Evolutionary conservation across 192 early-diverging fungal species (phyloP), one percentile per base, ranked within the genome.

Genomic region (Geosiphon pyriformis): DNA sequence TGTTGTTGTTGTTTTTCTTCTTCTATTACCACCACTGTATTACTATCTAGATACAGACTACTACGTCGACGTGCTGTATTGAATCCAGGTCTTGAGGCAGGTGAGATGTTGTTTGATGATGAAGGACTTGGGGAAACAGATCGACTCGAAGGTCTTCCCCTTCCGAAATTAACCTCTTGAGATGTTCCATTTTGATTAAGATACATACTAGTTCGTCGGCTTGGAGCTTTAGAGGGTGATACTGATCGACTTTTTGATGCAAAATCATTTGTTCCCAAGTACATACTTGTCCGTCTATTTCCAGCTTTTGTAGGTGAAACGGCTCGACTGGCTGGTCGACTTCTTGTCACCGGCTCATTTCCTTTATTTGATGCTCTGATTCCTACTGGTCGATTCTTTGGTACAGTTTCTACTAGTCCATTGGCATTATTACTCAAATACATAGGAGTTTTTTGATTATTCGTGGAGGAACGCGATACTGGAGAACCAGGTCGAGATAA

Each of bases 161-260:
- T 62, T 0, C 18, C 42, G 1, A 46, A 46, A 30, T 35, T 48
- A n/a, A 30, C 37, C 8, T 26, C 42, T 18, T 46, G 37, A 30
- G 49, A 52, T 22, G 30, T 23, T 63, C 25, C 48, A 30, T 52
- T 22, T 17, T 64, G 46, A 18, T 52, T 20, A 20, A 50, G 17
- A 18, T 31, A 1, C 22, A 37, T 51, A 52, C 61, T 64, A 25
- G 17, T n/a, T 30, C 34, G 18, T 31, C 20, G 29, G 10, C 49
- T 34, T 10, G 31, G 47, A 17, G 18, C 42, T 64, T 53, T 15
- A 49, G 59, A n/a, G 15, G 59, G 59, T 25, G 59, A 61, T 48
- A 47, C 59, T 17, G 37, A 30, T 61, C 59, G 34, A 61, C 59
- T 61, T 6, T 23, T 10, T 11, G 33, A 32, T 4, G 10, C 15